These are phyloP conservation scores for Paecilomyces dactylethromorphus DNA, from an alignment of 2,329 filamentous ascomycete genomes.

Conservation along the genomic window DNA sequence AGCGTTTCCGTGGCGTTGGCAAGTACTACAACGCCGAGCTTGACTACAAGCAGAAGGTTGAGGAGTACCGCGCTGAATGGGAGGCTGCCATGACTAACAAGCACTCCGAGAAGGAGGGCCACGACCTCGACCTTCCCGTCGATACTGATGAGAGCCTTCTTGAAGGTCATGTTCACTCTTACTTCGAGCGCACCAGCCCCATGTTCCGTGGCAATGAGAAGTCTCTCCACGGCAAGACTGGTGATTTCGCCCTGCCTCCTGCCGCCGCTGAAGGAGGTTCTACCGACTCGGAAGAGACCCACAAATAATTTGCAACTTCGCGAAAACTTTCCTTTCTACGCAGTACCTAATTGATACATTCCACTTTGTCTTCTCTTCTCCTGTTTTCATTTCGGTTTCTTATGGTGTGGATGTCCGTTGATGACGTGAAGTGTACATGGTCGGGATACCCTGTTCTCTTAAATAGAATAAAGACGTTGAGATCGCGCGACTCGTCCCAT, in stretches of 20 bases:
- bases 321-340: not conserved
- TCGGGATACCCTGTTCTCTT: not conserved
- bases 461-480: not conserved
- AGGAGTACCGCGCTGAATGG: slow-evolving; percentile 65
- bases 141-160: slow-evolving; percentile 42
- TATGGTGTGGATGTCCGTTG: not conserved
- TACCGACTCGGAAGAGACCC: not conserved
- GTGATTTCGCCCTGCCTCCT: slow-evolving; percentile 27
- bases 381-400: not conserved
- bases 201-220: slow-evolving; percentile 36
- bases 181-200: slow-evolving; percentile 48
- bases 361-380: not conserved
- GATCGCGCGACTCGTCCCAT: not conserved
- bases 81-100: slow-evolving; percentile 45
- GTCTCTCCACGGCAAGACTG: slow-evolving; percentile 17
- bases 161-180: slow-evolving; percentile 44
- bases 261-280: slow-evolving; percentile 20
- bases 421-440: not conserved
- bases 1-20: slow-evolving; percentile 69
- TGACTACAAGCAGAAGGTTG: slow-evolving; percentile 78
- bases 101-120: slow-evolving; percentile 42
- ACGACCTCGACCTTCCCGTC: slow-evolving; percentile 20
- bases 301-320: not conserved
- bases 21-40: slow-evolving; percentile 77
- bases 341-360: not conserved